Evolutionary conservation across 345 rosid species (phyloP).

Genomic region (Populus deltoides): DNA sequence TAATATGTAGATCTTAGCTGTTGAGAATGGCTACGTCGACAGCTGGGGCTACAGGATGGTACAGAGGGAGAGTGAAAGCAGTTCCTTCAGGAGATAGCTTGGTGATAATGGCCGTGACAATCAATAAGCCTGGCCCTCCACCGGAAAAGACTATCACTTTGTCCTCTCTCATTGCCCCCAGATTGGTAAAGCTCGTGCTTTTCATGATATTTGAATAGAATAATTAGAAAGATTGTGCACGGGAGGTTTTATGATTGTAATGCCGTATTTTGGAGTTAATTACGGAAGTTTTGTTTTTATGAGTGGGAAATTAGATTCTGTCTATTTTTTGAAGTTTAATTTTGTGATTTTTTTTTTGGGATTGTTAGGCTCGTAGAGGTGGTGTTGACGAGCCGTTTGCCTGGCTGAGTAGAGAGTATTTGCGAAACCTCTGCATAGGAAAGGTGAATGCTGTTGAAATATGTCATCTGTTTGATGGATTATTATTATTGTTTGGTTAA

Average conservation of each 20-base stretch:
- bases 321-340: not conserved
- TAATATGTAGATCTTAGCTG: slow-evolving; percentile 18
- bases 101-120: slow-evolving; percentile 61
- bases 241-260: not conserved
- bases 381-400: slow-evolving; percentile 92
- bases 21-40: slow-evolving; percentile 26
- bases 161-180: slow-evolving; percentile 79
- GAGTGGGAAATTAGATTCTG: not conserved
- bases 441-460: slow-evolving; percentile 46
- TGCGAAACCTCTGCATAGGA: slow-evolving; percentile 95
- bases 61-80: slow-evolving; percentile 79
- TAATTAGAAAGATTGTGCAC: not conserved
- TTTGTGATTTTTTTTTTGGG: not conserved
- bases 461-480: not conserved
- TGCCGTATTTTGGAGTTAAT: not conserved
- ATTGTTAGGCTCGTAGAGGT: slow-evolving; percentile 72
- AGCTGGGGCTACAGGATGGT: slow-evolving; percentile 36
- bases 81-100: slow-evolving; percentile 87
- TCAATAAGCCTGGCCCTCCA: slow-evolving; percentile 69
- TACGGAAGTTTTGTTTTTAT: not conserved
- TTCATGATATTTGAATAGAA: not conserved
- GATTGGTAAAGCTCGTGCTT: slow-evolving; percentile 42
- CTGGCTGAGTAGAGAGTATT: slow-evolving; percentile 89
- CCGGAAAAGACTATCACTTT: slow-evolving; percentile 83
- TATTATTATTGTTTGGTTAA: not conserved